phyloP scores from a whole-genome alignment of 2,329 filamentous ascomycete species.

The Alternaria dauci region DNA sequence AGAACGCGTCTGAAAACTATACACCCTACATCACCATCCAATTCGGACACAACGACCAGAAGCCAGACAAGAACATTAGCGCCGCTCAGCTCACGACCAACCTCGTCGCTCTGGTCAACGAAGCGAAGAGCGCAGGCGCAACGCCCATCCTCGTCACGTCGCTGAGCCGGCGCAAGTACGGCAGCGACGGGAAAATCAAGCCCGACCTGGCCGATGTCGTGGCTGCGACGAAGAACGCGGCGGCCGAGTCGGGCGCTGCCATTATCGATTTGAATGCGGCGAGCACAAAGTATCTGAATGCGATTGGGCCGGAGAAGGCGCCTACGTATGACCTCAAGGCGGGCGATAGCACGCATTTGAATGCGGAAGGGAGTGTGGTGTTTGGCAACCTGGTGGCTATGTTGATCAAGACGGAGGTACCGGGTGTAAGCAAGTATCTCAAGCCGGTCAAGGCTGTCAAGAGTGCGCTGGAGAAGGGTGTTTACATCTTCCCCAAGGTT shows the following conservation, averaged over 20 bases:
- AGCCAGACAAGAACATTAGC: conserved; percentile 53
- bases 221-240: conserved; percentile 57
- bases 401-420: conserved; percentile 21
- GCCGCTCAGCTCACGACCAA: conserved; percentile 60
- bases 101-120: conserved; percentile 54
- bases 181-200: conserved; percentile 49
- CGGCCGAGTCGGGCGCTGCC: conserved; percentile 47
- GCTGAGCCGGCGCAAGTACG: conserved; percentile 60
- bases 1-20: conserved; percentile 46
- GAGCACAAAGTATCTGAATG: conserved; percentile 60
- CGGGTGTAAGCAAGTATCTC: conserved; percentile 22
- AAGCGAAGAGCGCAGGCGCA: conserved; percentile 41
- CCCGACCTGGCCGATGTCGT: conserved; percentile 58
- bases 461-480: conserved; percentile 20
- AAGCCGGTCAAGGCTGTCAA: conserved; percentile 20
- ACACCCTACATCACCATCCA: conserved; percentile 63
- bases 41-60: conserved; percentile 70
- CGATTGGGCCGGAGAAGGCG: conserved; percentile 59
- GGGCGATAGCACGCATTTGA: conserved; percentile 34
- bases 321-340: conserved; percentile 58
- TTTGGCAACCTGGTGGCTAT: conserved; percentile 34
- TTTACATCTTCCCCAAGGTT: conserved; percentile 21
- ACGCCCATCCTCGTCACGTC: conserved; percentile 62
- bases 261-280: conserved; percentile 63
- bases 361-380: conserved; percentile 30